Percentiles rank a stretch among this genome's conserved stretches.
Evolutionary conservation across 169 alveolate species (phyloP).

Genomic region (Amoebophrya sp.): DNA sequence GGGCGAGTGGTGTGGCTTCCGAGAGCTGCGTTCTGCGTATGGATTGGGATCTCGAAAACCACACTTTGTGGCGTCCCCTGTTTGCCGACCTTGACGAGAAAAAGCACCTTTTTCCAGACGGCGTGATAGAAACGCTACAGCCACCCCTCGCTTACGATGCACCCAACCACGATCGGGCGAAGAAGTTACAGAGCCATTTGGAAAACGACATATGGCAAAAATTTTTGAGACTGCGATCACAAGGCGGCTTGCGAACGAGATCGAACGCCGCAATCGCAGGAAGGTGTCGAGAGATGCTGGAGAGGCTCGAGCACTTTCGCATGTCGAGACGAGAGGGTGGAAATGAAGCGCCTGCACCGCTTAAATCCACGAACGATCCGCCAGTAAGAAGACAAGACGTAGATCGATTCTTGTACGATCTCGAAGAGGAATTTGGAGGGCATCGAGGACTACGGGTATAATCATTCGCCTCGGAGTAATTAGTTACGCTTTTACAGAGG

Average conservation of each 20-base stretch:
- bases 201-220: neutral
- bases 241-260: neutral
- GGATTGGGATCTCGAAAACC: neutral
- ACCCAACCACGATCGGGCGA: neutral
- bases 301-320: neutral
- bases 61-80: neutral
- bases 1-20: neutral
- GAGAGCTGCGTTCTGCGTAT: neutral
- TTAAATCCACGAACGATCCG: neutral
- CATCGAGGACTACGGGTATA: neutral
- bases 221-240: neutral
- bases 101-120: neutral
- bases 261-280: constrained; percentile 3
- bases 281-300: neutral
- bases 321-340: neutral
- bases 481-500: too few relatives aligned
- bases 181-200: neutral
- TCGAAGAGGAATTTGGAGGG: neutral
- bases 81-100: neutral
- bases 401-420: neutral
- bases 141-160: neutral
- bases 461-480: too few relatives aligned
- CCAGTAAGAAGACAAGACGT: neutral
- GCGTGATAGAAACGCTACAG: neutral
- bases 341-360: neutral